Percentiles rank a stretch among this genome's conserved stretches.
phyloP scores from a whole-genome alignment of 2,329 filamentous ascomycete species.

The Diaporthe helianthi region DNA sequence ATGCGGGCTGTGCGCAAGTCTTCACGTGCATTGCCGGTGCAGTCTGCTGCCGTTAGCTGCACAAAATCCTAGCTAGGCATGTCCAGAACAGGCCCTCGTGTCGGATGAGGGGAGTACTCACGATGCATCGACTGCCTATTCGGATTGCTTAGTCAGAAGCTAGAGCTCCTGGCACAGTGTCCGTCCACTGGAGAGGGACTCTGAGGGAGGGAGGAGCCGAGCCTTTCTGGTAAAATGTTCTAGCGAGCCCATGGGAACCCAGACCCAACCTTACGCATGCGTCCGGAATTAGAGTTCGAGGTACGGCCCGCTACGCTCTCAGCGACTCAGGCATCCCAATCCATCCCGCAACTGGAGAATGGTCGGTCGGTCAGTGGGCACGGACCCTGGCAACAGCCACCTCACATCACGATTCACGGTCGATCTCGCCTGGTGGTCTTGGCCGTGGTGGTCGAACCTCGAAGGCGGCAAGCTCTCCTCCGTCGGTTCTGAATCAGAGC shows the following conservation, averaged over 20 bases:
- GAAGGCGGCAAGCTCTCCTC: constrained; percentile 9
- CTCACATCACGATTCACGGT: constrained; percentile 4
- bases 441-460: not conserved
- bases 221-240: not conserved
- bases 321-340: constrained; percentile 24
- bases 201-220: not conserved
- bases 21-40: not conserved
- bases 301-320: constrained; percentile 25
- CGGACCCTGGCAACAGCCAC: constrained; percentile 3
- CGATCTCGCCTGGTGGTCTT: not conserved
- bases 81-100: not conserved
- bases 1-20: not conserved
- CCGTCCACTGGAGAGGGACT: too few species aligned
- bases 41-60: not conserved
- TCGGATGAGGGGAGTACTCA: not conserved
- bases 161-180: too few species aligned
- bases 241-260: constrained; percentile 11
- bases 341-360: constrained; percentile 21
- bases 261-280: not conserved
- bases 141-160: not conserved
- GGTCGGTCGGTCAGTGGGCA: not conserved
- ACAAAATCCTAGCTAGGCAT: too few species aligned
- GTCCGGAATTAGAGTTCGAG: constrained; percentile 20
- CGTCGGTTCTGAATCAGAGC: constrained; percentile 18
- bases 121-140: constrained; percentile 13